Conservation (phyloP, 352 stramenopile species). For the Phytopythium aichiense region DNA sequence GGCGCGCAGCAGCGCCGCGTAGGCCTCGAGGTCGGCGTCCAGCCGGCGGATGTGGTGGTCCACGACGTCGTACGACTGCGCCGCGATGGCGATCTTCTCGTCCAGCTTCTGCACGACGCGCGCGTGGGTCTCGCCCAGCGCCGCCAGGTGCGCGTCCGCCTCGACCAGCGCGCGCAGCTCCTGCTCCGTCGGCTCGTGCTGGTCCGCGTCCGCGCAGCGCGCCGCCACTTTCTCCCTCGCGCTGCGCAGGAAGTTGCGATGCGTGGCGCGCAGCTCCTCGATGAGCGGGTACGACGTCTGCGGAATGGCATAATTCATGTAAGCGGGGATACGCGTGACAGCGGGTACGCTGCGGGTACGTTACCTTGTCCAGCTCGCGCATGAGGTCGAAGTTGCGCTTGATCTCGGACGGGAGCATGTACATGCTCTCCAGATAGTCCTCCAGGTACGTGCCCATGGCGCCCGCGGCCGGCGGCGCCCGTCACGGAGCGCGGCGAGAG, state of each 20-base stretch:
- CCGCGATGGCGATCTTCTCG: conserved; percentile 85
- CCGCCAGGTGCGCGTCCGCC: conserved; percentile 38
- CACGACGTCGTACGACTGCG: conserved; percentile 83
- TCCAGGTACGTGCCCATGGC: conserved; percentile 85
- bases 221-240: conserved; percentile 60
- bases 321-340: background rate
- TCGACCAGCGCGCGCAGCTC: conserved; percentile 69
- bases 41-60: conserved; percentile 84
- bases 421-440: conserved; percentile 87
- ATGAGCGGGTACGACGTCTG: conserved; percentile 77
- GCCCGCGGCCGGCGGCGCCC: background rate
- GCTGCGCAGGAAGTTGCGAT: conserved; percentile 57
- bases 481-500: background rate
- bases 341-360: background rate
- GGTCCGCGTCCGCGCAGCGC: conserved; percentile 44
- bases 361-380: conserved; percentile 83
- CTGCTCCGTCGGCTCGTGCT: conserved; percentile 49
- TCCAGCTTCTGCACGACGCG: conserved; percentile 82
- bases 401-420: conserved; percentile 86
- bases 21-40: conserved; percentile 74
- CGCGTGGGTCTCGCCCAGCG: conserved; percentile 54
- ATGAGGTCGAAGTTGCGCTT: conserved; percentile 90
- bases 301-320: background rate
- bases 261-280: conserved; percentile 62
- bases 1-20: conserved; percentile 60